Percentiles rank a stretch among this genome's conserved stretches.
phyloP scores from a whole-genome alignment of 108 stramenopile species.

The Discostella stelligeroides region DNA sequence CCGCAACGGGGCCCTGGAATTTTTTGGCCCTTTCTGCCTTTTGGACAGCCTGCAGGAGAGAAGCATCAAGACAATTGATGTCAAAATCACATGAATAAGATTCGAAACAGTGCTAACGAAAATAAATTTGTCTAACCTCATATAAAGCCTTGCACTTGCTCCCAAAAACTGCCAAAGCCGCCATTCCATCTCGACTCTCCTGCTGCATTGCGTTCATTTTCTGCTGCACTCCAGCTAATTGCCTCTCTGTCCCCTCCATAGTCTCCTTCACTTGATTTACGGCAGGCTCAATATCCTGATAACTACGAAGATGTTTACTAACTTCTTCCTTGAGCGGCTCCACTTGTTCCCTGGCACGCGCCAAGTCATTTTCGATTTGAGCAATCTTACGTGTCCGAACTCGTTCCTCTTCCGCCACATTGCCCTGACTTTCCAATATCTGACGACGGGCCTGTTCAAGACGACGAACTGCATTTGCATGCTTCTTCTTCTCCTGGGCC shows the following conservation, averaged over 20 bases:
- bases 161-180: slow-evolving; percentile 72
- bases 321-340: slow-evolving; percentile 46
- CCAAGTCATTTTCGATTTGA: slow-evolving; percentile 51
- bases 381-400: slow-evolving; percentile 49
- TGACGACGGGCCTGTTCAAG: slow-evolving; percentile 67
- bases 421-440: slow-evolving; percentile 59
- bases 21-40: slow-evolving; percentile 37
- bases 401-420: slow-evolving; percentile 68
- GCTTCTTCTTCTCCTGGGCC: slow-evolving; percentile 24
- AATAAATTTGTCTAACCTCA: too few species aligned
- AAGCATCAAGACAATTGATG: neutral
- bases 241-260: slow-evolving; percentile 28
- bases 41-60: slow-evolving; percentile 32
- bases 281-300: slow-evolving; percentile 61
- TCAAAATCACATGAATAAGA: too few species aligned
- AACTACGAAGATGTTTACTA: slow-evolving; percentile 26
- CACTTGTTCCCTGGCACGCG: slow-evolving; percentile 33
- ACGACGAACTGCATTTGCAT: slow-evolving; percentile 48
- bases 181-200: slow-evolving; percentile 50
- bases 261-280: slow-evolving; percentile 41
- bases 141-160: slow-evolving; percentile 49
- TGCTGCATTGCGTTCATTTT: slow-evolving; percentile 51
- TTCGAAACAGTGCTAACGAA: too few species aligned
- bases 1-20: slow-evolving; percentile 71
- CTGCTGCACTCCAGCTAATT: slow-evolving; percentile 48